These are phyloP conservation scores for Coemansia sp. DNA, from an alignment of 192 early-diverging fungal species.

Conservation along the genomic window DNA sequence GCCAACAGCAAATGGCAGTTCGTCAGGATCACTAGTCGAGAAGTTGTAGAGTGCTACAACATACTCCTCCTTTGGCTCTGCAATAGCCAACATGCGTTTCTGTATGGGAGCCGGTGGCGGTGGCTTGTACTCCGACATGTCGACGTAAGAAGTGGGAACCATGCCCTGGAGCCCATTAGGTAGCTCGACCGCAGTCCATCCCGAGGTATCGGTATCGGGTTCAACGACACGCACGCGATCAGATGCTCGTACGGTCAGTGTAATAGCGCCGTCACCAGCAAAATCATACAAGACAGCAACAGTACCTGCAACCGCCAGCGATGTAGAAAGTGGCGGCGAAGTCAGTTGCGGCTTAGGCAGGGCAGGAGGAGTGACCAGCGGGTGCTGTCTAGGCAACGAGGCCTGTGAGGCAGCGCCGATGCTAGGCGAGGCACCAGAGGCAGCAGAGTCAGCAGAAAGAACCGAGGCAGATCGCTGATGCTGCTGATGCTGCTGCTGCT, in stretches of 20 bases:
- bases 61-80: not conserved
- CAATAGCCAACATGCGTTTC: not conserved
- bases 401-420: not conserved
- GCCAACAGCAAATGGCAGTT: conserved; percentile 31
- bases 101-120: not conserved
- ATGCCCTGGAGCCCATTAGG: conserved; percentile 27
- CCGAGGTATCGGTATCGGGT: conserved; percentile 28
- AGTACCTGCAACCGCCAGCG: not conserved
- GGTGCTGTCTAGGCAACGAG: not conserved
- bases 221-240: conserved; percentile 29
- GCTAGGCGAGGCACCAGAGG: not conserved
- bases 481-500: no score
- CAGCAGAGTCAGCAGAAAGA: conserved; percentile 12
- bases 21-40: conserved; percentile 18
- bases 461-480: conserved; percentile 28
- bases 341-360: not conserved
- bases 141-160: conserved; percentile 42
- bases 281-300: conserved; percentile 32
- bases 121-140: conserved; percentile 20
- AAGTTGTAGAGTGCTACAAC: conserved; percentile 43
- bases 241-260: conserved; percentile 26
- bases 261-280: conserved; percentile 34
- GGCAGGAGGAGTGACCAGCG: not conserved
- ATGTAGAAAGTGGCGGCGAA: not conserved
- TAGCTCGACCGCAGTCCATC: conserved; percentile 23